These are phyloP conservation scores for Nitzschia sp. DNA, from an alignment of 108 stramenopile genomes.

Conservation along the genomic window DNA sequence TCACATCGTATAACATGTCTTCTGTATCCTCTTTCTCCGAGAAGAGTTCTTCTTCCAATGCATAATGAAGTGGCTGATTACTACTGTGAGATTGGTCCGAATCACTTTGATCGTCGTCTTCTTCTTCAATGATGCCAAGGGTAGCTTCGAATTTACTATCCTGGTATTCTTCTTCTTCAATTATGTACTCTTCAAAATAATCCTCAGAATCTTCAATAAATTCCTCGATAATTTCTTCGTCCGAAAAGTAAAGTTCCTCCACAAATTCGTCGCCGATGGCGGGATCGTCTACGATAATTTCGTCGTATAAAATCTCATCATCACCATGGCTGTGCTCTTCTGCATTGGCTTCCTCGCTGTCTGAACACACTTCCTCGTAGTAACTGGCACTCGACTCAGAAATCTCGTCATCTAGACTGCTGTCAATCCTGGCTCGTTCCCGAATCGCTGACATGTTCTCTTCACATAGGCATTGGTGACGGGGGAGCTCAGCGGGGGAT, in stretches of 20 bases:
- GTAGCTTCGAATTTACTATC: neutral
- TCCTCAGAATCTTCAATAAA: neutral
- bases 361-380: neutral
- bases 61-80: neutral
- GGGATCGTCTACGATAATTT: neutral
- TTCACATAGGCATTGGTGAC: too few species aligned
- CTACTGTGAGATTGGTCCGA: neutral
- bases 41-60: neutral
- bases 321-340: neutral
- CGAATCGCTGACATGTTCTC: too few species aligned
- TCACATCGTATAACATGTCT: neutral
- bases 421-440: too few species aligned
- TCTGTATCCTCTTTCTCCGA: neutral
- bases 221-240: slow-evolving; percentile 10
- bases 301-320: too few species aligned
- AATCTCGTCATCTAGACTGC: neutral
- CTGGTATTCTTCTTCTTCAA: slow-evolving; percentile 2
- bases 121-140: slow-evolving; percentile 12
- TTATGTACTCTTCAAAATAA: slow-evolving; percentile 8
- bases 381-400: neutral
- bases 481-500: too few species aligned
- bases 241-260: neutral
- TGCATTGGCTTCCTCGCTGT: neutral
- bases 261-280: neutral
- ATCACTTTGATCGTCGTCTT: slow-evolving; percentile 3